These are phyloP conservation scores for Verticillium longisporum DNA, from an alignment of 2,329 filamentous ascomycete species.

Conservation along the genomic window DNA sequence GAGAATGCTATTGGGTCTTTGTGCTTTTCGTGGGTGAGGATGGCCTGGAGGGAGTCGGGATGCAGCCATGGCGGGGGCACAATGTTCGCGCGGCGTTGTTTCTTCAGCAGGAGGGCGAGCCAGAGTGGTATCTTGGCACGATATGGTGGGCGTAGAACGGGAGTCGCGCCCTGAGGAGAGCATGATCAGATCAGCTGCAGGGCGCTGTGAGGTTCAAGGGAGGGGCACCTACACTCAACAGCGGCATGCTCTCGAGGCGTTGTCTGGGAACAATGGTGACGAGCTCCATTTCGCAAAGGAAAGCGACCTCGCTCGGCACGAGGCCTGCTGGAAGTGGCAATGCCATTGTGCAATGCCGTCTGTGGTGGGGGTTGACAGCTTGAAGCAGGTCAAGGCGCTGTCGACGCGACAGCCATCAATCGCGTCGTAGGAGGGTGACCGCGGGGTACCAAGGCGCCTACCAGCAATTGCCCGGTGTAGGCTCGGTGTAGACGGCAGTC, in stretches of 20 bases:
- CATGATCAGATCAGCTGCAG: not conserved
- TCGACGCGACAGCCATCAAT: not conserved
- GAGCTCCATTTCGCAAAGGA: constrained; percentile 95
- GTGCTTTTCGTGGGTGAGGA: constrained; percentile 76
- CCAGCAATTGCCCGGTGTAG: not conserved
- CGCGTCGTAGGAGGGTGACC: not conserved
- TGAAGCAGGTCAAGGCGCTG: not conserved
- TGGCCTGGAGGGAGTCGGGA: constrained; percentile 63
- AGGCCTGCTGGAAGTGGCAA: constrained; percentile 49
- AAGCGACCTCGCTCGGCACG: constrained; percentile 82
- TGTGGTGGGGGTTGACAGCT: not conserved
- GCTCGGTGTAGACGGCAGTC: not conserved
- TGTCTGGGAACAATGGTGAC: constrained; percentile 91
- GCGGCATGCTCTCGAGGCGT: constrained; percentile 74
- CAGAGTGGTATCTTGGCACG: constrained; percentile 78
- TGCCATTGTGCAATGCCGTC: constrained; percentile 30
- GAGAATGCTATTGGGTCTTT: constrained; percentile 67
- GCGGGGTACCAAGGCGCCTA: not conserved
- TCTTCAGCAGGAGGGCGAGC: constrained; percentile 92
- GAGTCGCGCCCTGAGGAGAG: constrained; percentile 62
- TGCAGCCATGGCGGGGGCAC: constrained; percentile 85
- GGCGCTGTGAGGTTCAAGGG: constrained; percentile 11
- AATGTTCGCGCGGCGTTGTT: constrained; percentile 89
- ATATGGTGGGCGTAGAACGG: constrained; percentile 71
- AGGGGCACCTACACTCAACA: constrained; percentile 67